A percentile compares a stretch with the other conserved stretches of the same genome.
These are phyloP conservation scores for Hemileccinum impolitum DNA, from an alignment of 768 basidiomycete species.

Conservation along the genomic window DNA sequence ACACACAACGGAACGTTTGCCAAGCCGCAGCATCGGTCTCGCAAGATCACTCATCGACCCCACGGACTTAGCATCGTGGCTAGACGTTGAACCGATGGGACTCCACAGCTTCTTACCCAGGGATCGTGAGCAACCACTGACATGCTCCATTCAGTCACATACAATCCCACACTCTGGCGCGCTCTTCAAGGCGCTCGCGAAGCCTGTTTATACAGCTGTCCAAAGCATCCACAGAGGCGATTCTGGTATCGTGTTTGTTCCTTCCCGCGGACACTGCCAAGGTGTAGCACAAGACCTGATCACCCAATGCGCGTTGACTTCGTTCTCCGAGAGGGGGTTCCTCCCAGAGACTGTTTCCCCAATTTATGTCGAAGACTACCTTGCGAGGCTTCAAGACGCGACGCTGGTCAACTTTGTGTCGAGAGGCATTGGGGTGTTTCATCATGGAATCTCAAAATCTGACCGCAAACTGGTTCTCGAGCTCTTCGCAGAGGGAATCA, in stretches of 20 bases:
- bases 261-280: constrained; percentile 75
- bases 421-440: constrained; percentile 86
- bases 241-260: constrained; percentile 79
- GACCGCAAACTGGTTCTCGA: constrained; percentile 76
- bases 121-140: constrained; percentile 79
- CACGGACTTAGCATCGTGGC: constrained; percentile 77
- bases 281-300: constrained; percentile 78
- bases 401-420: constrained; percentile 68
- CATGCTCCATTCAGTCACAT: constrained; percentile 69
- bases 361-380: constrained; percentile 56
- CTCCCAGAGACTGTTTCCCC: constrained; percentile 47
- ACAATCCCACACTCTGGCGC: constrained; percentile 83
- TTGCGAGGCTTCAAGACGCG: constrained; percentile 57
- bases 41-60: constrained; percentile 79
- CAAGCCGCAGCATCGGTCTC: constrained; percentile 74
- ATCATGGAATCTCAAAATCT: constrained; percentile 60
- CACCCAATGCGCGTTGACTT: constrained; percentile 80
- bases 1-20: constrained; percentile 54
- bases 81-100: constrained; percentile 60
- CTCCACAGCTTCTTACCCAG: constrained; percentile 77
- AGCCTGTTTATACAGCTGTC: constrained; percentile 82
- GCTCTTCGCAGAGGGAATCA: constrained; percentile 74
- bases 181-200: constrained; percentile 88
- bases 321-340: constrained; percentile 66
- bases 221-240: constrained; percentile 41